Evolutionary conservation across 768 basidiomycete species (phyloP).

Genomic region (Tylopilus felleus): DNA sequence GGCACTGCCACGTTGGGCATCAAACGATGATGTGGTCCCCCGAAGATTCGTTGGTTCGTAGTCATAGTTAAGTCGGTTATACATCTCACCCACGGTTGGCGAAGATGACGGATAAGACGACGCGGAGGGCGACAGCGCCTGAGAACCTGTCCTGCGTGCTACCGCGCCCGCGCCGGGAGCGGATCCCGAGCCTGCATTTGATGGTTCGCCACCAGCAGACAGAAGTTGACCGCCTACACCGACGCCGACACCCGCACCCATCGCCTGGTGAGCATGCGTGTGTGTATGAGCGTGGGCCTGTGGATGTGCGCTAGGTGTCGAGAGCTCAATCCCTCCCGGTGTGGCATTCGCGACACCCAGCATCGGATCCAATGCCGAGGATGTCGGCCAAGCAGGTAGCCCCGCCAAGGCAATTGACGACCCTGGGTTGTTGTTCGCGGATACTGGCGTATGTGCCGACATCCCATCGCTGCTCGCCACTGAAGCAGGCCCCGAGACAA

Average conservation of each 20-base stretch:
- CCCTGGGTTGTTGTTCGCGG: slow-evolving; percentile 7
- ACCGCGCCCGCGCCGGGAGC: background rate
- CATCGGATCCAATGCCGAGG: slow-evolving; percentile 32
- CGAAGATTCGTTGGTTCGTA: slow-evolving; percentile 18
- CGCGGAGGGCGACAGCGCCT: slow-evolving; percentile 12
- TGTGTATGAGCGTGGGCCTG: slow-evolving; percentile 9
- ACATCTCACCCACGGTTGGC: slow-evolving; percentile 16
- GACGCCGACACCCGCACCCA: slow-evolving; percentile 7
- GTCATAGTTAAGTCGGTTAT: slow-evolving; percentile 22
- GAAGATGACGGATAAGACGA: slow-evolving; percentile 19
- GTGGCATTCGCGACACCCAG: slow-evolving; percentile 31
- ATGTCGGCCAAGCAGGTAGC: slow-evolving; percentile 32
- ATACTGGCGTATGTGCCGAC: slow-evolving; percentile 19
- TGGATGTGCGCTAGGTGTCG: slow-evolving; percentile 10
- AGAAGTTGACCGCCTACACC: slow-evolving; percentile 20
- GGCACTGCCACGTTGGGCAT: slow-evolving; percentile 16
- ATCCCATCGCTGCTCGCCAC: slow-evolving; percentile 15
- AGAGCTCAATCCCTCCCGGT: slow-evolving; percentile 32
- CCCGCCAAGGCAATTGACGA: slow-evolving; percentile 27
- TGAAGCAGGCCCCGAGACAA: slow-evolving; percentile 18
- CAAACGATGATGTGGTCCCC: slow-evolving; percentile 17
- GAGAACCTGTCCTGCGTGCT: slow-evolving; percentile 14
- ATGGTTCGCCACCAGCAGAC: slow-evolving; percentile 10
- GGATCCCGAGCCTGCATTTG: slow-evolving; percentile 11
- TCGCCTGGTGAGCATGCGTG: slow-evolving; percentile 12